phyloP scores from a whole-genome alignment of 495 filamentous ascomycete species.

The Penicillium crystallinum region DNA sequence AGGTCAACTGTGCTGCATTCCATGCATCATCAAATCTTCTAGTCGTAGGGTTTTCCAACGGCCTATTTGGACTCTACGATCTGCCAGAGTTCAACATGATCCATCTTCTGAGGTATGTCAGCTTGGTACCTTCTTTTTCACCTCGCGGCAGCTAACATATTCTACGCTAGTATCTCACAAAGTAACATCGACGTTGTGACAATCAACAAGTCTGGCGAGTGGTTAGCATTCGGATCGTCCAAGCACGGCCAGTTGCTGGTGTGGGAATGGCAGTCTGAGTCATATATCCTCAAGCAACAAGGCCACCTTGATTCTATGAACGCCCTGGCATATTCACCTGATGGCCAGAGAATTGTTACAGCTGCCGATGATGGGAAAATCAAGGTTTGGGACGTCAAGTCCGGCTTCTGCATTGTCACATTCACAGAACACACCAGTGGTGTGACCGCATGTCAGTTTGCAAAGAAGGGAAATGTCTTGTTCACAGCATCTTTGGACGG shows the following conservation, averaged over 20 bases:
- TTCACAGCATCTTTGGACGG: constrained; percentile 94
- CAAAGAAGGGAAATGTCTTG: constrained; percentile 87
- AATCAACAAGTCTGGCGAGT: constrained; percentile 89
- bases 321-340: constrained; percentile 84
- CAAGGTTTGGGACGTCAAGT: constrained; percentile 95
- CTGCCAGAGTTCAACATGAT: constrained; percentile 96
- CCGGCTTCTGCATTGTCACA: constrained; percentile 95
- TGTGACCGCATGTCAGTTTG: constrained; percentile 92
- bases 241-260: constrained; percentile 91
- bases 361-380: constrained; percentile 94
- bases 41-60: constrained; percentile 91
- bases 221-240: constrained; percentile 96
- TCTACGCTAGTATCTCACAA: constrained; percentile 71
- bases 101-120: constrained; percentile 63
- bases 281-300: constrained; percentile 98
- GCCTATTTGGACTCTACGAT: constrained; percentile 89
- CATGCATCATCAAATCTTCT: constrained; percentile 81
- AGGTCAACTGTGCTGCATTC: constrained; percentile 81
- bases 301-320: constrained; percentile 98
- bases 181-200: constrained; percentile 92
- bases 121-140: background rate
- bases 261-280: constrained; percentile 99
- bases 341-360: constrained; percentile 88
- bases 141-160: constrained; percentile 10
- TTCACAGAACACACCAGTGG: constrained; percentile 96